These are phyloP conservation scores for Cunninghamia lanceolata DNA, from an alignment of 75 land plant species.

Conservation along the genomic window DNA sequence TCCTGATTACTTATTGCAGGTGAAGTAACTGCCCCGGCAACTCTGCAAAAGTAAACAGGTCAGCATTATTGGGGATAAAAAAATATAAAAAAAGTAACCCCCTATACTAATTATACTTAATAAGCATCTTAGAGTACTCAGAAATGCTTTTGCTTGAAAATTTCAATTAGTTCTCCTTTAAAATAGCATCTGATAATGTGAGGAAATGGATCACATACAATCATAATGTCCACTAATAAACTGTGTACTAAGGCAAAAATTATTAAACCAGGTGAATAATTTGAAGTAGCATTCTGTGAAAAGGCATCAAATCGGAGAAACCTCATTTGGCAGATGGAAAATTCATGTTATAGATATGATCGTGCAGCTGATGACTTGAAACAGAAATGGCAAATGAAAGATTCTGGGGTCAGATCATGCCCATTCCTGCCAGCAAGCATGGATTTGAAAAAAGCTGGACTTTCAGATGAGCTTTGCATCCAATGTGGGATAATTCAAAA, in stretches of 20 bases:
- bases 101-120: neutral
- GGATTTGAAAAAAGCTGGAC: no score
- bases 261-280: neutral
- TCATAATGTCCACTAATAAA: neutral
- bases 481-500: neutral
- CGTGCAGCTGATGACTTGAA: neutral
- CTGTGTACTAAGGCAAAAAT: neutral
- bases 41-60: conserved; percentile 11
- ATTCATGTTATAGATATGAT: neutral
- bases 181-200: neutral
- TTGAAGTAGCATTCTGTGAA: neutral
- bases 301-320: neutral
- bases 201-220: neutral
- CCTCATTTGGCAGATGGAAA: neutral
- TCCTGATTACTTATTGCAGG: conserved; percentile 17
- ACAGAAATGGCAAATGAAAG: neutral
- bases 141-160: neutral
- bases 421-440: neutral
- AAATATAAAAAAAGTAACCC: neutral
- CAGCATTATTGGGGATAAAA: neutral
- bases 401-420: neutral
- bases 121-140: neutral
- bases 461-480: neutral
- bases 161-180: neutral
- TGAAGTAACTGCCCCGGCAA: conserved; percentile 9